Evolutionary conservation across 805 yeast genomes (phyloP).

Genomic region (Sungouiozyma ichnusensis): DNA sequence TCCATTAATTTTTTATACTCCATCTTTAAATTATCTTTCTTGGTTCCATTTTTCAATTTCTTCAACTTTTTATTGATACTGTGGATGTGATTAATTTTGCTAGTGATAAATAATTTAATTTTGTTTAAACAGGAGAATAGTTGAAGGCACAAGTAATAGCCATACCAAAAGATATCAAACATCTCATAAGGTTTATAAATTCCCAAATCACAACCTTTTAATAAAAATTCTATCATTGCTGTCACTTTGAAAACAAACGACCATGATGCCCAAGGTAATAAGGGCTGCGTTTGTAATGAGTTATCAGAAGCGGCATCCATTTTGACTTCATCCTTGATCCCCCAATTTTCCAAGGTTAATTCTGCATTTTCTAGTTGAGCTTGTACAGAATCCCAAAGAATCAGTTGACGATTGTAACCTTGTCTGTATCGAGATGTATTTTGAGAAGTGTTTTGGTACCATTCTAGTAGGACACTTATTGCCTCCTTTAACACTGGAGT

Average conservation of each 20-base stretch:
- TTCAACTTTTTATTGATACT: conserved; percentile 32
- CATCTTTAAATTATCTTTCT: conserved; percentile 33
- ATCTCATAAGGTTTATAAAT: conserved; percentile 64
- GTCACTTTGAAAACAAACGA: conserved; percentile 54
- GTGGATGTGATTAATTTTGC: conserved; percentile 28
- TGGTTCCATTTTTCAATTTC: conserved; percentile 41
- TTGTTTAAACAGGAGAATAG: conserved; percentile 33
- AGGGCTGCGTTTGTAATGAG: conserved; percentile 19
- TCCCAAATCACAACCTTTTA: conserved; percentile 68
- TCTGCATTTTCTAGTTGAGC: conserved; percentile 64
- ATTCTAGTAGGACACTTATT: conserved; percentile 36
- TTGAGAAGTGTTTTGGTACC: conserved; percentile 39
- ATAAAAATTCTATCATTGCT: conserved; percentile 60
- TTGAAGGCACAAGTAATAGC: conserved; percentile 42
- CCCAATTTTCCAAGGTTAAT: conserved; percentile 29
- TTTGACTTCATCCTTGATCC: conserved; percentile 16
- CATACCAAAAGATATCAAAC: conserved; percentile 59
- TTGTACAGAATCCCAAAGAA: conserved; percentile 71
- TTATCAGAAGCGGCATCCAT: conserved; percentile 8
- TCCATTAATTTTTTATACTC: conserved; percentile 27
- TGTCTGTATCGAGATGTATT: conserved; percentile 82
- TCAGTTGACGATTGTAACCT: conserved; percentile 44
- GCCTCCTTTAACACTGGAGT: conserved; percentile 32
- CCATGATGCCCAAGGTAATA: conserved; percentile 64
- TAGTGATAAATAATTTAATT: conserved; percentile 24